phyloP scores from a whole-genome alignment of 208 protist genomes.

The Crithidia mellificae region DNA sequence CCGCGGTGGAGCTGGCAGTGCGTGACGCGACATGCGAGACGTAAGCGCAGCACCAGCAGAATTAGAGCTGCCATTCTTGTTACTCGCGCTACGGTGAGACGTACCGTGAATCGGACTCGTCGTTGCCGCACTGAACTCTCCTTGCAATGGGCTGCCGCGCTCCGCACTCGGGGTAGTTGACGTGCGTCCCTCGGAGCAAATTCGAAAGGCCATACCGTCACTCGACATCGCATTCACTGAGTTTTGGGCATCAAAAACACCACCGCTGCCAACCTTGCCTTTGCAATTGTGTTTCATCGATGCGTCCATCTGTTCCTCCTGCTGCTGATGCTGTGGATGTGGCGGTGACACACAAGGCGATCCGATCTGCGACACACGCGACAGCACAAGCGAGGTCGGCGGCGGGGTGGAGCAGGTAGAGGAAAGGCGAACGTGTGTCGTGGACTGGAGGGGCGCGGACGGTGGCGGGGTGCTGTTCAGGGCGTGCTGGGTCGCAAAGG shows the following conservation, averaged over 20 bases:
- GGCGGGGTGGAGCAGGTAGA: constrained; percentile 14
- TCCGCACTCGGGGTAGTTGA: background rate
- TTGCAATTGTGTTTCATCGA: no score
- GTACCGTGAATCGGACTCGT: background rate
- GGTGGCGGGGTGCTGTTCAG: background rate
- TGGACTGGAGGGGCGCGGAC: background rate
- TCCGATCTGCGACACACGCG: background rate
- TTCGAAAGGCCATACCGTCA: no score
- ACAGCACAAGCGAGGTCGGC: background rate
- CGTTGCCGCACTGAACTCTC: background rate
- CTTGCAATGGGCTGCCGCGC: background rate
- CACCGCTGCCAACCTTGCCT: no score
- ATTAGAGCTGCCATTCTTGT: background rate
- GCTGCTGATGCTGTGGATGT: background rate
- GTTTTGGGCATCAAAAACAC: no score
- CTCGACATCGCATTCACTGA: no score
- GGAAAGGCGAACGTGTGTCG: background rate
- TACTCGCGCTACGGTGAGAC: no score
- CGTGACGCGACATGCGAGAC: constrained; percentile 1
- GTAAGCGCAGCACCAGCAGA: background rate
- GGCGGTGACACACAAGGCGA: background rate
- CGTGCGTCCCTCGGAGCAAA: no score
- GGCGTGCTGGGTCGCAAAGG: background rate
- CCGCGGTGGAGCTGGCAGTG: background rate
- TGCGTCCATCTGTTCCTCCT: no score